A percentile compares a stretch with the other conserved stretches of the same genome.
phyloP scores from a whole-genome alignment of 257 asterid genomes.

The Nicotiana benthamiana region DNA sequence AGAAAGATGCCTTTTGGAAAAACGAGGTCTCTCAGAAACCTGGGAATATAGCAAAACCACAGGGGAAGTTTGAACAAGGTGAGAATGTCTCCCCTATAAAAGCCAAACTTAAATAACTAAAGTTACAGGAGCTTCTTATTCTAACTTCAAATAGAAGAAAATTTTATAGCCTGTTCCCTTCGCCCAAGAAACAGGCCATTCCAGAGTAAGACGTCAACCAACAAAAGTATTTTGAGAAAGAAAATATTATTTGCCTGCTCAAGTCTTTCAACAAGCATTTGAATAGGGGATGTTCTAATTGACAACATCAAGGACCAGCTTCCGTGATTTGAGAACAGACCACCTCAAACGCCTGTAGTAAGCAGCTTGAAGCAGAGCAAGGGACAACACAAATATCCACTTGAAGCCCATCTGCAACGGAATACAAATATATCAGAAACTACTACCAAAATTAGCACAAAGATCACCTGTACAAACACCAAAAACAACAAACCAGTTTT shows the following conservation, averaged over 20 bases:
- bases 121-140: neutral
- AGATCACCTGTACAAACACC: neutral
- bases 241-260: conserved; percentile 8
- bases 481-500: conserved; percentile 43
- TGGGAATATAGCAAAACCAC: neutral
- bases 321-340: conserved; percentile 63
- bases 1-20: neutral
- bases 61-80: neutral
- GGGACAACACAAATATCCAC: conserved; percentile 59
- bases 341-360: conserved; percentile 58
- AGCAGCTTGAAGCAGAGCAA: conserved; percentile 65
- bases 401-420: conserved; percentile 62
- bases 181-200: neutral
- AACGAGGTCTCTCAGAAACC: neutral
- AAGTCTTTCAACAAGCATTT: neutral
- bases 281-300: conserved; percentile 21
- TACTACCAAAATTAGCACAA: neutral
- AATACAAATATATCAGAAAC: neutral
- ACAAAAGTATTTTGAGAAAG: neutral
- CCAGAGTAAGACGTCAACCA: neutral
- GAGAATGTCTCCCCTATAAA: conserved; percentile 3
- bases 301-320: conserved; percentile 64
- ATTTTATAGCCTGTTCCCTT: neutral
- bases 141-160: neutral
- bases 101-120: neutral